Evolutionary conservation across 202 grass and related monocot genomes (phyloP), one percentile per base, ranked within the genome.

Genomic region (Carex sylvatica): DNA sequence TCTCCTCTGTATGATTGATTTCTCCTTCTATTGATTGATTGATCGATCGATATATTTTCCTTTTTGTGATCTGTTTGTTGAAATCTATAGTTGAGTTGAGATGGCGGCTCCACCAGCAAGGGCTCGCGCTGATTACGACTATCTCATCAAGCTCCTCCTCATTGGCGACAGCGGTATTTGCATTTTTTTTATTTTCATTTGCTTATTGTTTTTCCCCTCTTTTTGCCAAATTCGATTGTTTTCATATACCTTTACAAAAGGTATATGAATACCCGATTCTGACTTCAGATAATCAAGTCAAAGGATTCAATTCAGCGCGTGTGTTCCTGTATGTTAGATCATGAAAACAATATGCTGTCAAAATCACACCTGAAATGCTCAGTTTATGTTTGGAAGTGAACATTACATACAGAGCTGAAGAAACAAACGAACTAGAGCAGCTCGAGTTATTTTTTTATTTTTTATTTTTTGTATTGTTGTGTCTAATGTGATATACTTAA

Each of bases 81-180:
- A 9, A 61, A 61, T 53, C 72, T 55, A 52, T 56, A 47, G 75
- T 86, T 74, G 63, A 61, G 75, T 40, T 12, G 71, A 68, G 24
- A 85, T 85, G 83, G 83, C 83, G 30, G 83, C 73, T 58, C 72
- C 83, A 65, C 83, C 73, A n/a, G 83, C 72, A 9, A 85, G 83
- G 52, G 83, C 70, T 26, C 83, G 83, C 35, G 70, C 83, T 40
- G 83, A 84, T 65, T 84, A 84, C 83, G 83, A 84, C 53, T 84
- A 84, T 63, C 83, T 84, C 54, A 84, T 84, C 83, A 84, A 84
- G 83, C 83, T 84, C 61, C 83, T 84, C 56, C 83, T 84, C 70
- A 84, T 84, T 49, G 83, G 83, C 55, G 83, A 85, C 58, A 85
- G 83, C 71, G 73, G 83, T 67, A 79, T 33, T 8, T 56, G 2